Percentiles rank a stretch among this genome's conserved stretches.
phyloP scores from a whole-genome alignment of 768 basidiomycete genomes.

The Rhodotorula taiwanensis region DNA sequence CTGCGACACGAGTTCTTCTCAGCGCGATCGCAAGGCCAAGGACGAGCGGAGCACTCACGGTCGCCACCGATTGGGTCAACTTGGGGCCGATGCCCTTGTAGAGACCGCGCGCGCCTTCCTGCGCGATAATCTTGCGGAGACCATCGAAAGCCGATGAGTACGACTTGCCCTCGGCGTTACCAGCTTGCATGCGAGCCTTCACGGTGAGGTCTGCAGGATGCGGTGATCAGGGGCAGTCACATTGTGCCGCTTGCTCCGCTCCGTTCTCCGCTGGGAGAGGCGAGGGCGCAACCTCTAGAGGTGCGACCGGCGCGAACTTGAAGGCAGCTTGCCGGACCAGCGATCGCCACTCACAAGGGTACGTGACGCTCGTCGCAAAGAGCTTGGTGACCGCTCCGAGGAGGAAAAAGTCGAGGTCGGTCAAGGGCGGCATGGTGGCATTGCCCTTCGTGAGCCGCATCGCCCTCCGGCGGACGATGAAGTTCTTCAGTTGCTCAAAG shows the following conservation, averaged over 20 bases:
- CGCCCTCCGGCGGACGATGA: conserved; percentile 60
- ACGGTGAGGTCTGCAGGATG: conserved; percentile 47
- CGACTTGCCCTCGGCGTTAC: conserved; percentile 58
- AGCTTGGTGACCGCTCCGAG: conserved; percentile 93
- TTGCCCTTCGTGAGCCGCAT: conserved; percentile 51
- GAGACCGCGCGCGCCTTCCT: conserved; percentile 73
- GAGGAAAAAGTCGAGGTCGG: conserved; percentile 85
- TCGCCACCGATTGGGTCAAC: conserved; percentile 47
- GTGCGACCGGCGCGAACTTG: too few relatives aligned
- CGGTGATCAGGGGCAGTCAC: too few relatives aligned
- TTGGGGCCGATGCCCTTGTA: conserved; percentile 85
- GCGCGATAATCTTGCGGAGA: conserved; percentile 64
- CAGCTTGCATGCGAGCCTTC: conserved; percentile 72
- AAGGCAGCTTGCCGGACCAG: too few relatives aligned
- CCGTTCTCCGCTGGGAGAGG: too few relatives aligned
- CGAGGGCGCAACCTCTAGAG: too few relatives aligned
- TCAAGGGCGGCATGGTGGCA: conserved; percentile 49
- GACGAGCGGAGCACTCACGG: not conserved
- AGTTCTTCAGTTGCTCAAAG: conserved; percentile 91
- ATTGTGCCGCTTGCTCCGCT: too few relatives aligned
- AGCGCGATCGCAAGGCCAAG: not conserved
- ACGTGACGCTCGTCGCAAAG: conserved; percentile 56
- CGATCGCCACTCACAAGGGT: conserved; percentile 71
- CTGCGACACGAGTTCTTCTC: not conserved
- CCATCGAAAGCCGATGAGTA: conserved; percentile 74